Conservation (phyloP, 345 rosid species). For the Syzygium grande region DNA sequence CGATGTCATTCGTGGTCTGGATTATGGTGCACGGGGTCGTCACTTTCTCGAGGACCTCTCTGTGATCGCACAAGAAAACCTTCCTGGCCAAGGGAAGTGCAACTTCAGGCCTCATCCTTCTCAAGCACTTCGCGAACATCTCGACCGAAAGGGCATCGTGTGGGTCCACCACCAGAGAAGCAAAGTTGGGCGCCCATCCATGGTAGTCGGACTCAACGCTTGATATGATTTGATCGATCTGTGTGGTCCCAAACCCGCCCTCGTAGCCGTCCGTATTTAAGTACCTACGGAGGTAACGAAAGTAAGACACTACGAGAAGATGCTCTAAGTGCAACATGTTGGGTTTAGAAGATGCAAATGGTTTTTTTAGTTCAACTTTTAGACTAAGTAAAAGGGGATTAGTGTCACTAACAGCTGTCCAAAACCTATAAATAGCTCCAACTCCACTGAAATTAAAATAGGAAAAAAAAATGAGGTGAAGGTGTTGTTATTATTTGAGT, state of each 20-base stretch:
- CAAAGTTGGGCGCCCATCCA: not conserved
- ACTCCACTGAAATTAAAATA: not conserved
- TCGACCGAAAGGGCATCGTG: not conserved
- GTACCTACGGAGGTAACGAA: not conserved
- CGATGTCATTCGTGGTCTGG: constrained; percentile 1
- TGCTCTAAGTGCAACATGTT: not conserved
- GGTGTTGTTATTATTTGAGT: not conserved
- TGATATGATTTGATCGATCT: constrained; percentile 2
- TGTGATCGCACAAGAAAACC: constrained; percentile 5
- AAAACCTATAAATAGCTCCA: not conserved
- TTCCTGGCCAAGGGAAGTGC: constrained; percentile 4
- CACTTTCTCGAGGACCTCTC: constrained; percentile 3
- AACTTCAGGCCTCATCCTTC: constrained; percentile 5
- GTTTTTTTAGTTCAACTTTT: not conserved
- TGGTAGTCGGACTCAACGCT: constrained; percentile 1
- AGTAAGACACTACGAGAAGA: not conserved
- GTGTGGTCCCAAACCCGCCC: constrained; percentile 1
- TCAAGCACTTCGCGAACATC: not conserved
- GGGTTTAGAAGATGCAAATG: not conserved
- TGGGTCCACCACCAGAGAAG: not conserved
- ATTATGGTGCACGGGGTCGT: constrained; percentile 9
- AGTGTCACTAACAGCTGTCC: not conserved
- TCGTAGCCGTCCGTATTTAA: not conserved
- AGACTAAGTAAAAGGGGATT: not conserved
- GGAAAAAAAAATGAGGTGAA: not conserved